Conservation (phyloP, 371 early-diverging fungal genomes). For the Lichtheimia hyalospora region DNA sequence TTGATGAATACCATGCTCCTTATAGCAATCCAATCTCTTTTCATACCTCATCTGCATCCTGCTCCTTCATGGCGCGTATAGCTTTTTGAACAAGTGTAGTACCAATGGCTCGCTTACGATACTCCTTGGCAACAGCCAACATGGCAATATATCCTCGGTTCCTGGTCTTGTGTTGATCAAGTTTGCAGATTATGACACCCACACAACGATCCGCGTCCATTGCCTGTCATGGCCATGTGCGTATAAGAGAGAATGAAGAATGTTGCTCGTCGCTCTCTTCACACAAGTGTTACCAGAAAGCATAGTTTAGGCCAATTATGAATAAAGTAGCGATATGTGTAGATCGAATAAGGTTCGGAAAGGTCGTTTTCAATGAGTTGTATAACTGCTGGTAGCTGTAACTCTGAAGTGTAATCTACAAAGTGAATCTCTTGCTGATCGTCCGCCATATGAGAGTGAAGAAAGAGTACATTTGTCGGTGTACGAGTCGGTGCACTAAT, state of each 20-base stretch:
- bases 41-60: constrained; percentile 85
- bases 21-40: neutral
- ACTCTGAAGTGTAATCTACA: constrained; percentile 63
- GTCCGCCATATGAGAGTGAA: neutral
- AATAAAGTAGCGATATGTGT: constrained; percentile 97
- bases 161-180: constrained; percentile 74
- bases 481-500: too few species aligned
- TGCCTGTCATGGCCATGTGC: constrained; percentile 40
- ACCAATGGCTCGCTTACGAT: constrained; percentile 82
- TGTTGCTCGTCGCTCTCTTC: constrained; percentile 7
- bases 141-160: constrained; percentile 95
- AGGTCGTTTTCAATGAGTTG: constrained; percentile 86
- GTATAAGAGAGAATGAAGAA: neutral
- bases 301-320: constrained; percentile 88
- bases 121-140: constrained; percentile 84
- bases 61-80: constrained; percentile 71
- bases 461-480: neutral
- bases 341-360: constrained; percentile 95
- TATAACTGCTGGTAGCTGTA: constrained; percentile 73
- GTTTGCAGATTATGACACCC: constrained; percentile 89
- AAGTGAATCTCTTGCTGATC: constrained; percentile 38
- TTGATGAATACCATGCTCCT: neutral
- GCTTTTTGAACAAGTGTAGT: constrained; percentile 74
- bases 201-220: constrained; percentile 64
- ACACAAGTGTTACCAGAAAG: constrained; percentile 57